Evolutionary conservation across 2,329 filamentous ascomycete genomes (phyloP).

Genomic region (Emmonsiellopsis sp.): DNA sequence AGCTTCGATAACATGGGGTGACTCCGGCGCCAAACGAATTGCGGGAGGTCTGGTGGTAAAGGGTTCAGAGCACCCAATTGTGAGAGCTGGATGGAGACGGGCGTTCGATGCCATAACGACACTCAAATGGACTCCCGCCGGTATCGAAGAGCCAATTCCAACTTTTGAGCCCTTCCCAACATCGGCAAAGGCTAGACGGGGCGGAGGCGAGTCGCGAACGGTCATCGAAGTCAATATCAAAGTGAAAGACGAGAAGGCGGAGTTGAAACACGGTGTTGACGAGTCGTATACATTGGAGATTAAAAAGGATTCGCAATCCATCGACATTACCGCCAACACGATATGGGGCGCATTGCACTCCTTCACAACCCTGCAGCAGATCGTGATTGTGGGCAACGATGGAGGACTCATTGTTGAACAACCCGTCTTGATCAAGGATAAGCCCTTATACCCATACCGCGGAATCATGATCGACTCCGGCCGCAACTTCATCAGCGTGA

Average conservation of each 20-base stretch:
- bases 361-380: constrained; percentile 49
- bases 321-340: constrained; percentile 42
- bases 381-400: constrained; percentile 41
- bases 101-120: constrained; percentile 39
- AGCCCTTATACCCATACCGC: constrained; percentile 45
- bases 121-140: constrained; percentile 47
- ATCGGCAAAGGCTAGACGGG: constrained; percentile 22
- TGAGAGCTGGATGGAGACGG: constrained; percentile 43
- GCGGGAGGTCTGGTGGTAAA: constrained; percentile 30
- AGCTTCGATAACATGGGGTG: constrained; percentile 44
- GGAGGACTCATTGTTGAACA: constrained; percentile 43
- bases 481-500: constrained; percentile 45
- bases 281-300: constrained; percentile 48
- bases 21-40: constrained; percentile 41
- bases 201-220: constrained; percentile 11
- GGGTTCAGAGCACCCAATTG: constrained; percentile 27
- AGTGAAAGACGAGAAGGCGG: constrained; percentile 37
- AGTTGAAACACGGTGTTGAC: constrained; percentile 48
- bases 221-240: constrained; percentile 40
- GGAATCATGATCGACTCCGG: constrained; percentile 49
- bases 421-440: constrained; percentile 43
- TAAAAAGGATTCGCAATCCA: constrained; percentile 26
- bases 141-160: constrained; percentile 43
- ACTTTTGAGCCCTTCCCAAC: constrained; percentile 45
- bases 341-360: constrained; percentile 48